Conservation (phyloP, 1,284 basidiomycete species). For the Ustilago bromivora region DNA sequence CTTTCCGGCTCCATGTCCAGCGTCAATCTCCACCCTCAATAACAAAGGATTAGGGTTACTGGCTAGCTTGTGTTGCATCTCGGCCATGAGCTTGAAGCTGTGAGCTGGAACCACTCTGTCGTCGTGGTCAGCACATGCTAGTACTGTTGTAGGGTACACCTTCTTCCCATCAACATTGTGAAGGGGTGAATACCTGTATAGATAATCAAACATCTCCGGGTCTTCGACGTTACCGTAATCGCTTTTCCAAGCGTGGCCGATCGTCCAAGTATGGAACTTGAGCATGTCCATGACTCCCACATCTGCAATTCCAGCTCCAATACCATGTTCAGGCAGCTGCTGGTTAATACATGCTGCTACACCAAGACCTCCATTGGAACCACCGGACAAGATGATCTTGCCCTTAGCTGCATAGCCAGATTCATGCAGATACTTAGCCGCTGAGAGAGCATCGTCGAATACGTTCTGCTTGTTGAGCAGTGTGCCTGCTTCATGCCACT, state of each 20-base stretch:
- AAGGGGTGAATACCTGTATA: constrained; percentile 63
- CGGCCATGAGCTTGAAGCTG: constrained; percentile 67
- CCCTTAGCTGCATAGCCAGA: constrained; percentile 79
- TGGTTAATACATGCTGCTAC: constrained; percentile 84
- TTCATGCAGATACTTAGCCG: constrained; percentile 78
- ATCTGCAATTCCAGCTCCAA: constrained; percentile 71
- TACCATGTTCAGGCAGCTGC: constrained; percentile 81
- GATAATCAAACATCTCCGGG: constrained; percentile 63
- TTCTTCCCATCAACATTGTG: constrained; percentile 63
- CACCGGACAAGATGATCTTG: constrained; percentile 80
- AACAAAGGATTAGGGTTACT: constrained; percentile 66
- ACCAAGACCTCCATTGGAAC: constrained; percentile 75
- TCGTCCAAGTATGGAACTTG: constrained; percentile 66
- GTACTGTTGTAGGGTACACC: constrained; percentile 63
- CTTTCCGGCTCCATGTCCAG: constrained; percentile 68
- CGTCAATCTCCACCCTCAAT: constrained; percentile 64
- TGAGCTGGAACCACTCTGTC: constrained; percentile 67
- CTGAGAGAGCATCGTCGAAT: constrained; percentile 77
- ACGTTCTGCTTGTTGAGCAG: constrained; percentile 74
- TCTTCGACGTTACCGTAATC: constrained; percentile 81
- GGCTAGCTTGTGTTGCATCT: constrained; percentile 65
- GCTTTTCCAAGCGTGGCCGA: constrained; percentile 81
- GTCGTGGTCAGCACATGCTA: constrained; percentile 67
- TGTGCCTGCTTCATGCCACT: constrained; percentile 70
- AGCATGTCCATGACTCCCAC: constrained; percentile 80